Percentiles rank a stretch among this genome's conserved stretches.
Conservation (phyloP, 345 rosid genomes). For the Brassica juncea region DNA sequence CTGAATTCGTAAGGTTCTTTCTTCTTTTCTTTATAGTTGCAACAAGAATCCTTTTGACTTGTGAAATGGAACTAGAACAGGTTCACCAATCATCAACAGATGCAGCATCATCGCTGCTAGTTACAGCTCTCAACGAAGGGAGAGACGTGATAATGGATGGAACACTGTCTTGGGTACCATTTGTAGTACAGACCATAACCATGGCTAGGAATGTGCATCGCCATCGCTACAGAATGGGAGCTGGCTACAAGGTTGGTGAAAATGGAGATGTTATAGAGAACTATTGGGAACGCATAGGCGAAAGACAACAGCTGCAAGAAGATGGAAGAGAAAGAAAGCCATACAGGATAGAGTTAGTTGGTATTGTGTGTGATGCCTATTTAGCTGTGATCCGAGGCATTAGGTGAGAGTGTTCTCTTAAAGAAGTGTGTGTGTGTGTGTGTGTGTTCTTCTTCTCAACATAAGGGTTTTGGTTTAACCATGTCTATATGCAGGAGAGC, state of each 20-base stretch:
- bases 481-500: conserved; percentile 71
- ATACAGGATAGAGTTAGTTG: conserved; percentile 92
- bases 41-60: conserved; percentile 23
- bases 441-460: neutral
- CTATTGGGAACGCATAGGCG: conserved; percentile 81
- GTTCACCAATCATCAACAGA: conserved; percentile 98
- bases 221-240: conserved; percentile 86
- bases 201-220: conserved; percentile 94
- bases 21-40: conserved; percentile 19
- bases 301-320: conserved; percentile 53
- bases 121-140: conserved; percentile 96
- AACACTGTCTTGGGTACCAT: conserved; percentile 94
- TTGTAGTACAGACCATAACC: conserved; percentile 85
- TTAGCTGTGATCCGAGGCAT: conserved; percentile 92
- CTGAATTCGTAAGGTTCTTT: conserved; percentile 66
- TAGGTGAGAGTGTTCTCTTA: conserved; percentile 49
- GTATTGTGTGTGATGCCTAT: conserved; percentile 94
- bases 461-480: neutral
- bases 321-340: conserved; percentile 69
- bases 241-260: conserved; percentile 65
- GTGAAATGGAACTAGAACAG: conserved; percentile 46
- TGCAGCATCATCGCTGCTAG: conserved; percentile 93
- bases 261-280: conserved; percentile 73
- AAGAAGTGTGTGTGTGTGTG: neutral
- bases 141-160: conserved; percentile 97